A percentile compares a stretch with the other conserved stretches of the same genome.
Evolutionary conservation across 352 stramenopile species (phyloP).

Genomic region (Pythium angustatum): DNA sequence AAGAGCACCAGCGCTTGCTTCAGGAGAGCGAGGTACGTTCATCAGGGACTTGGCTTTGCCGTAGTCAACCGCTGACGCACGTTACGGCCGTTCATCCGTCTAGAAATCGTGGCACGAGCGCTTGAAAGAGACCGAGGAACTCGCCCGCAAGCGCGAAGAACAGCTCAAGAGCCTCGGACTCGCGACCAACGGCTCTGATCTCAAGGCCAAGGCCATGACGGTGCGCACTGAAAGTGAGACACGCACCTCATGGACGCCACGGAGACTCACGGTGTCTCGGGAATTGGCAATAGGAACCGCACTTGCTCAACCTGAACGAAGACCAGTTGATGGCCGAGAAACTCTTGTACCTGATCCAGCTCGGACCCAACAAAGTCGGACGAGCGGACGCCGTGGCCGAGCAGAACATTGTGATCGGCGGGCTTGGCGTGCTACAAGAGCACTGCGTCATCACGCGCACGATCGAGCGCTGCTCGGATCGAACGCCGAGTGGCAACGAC

Average conservation of each 20-base stretch:
- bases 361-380: constrained; percentile 60
- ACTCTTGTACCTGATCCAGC: constrained; percentile 75
- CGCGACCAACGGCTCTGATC: constrained; percentile 54
- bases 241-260: too few species aligned
- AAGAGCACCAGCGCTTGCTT: constrained; percentile 75
- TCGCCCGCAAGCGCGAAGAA: constrained; percentile 77
- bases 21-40: constrained; percentile 67
- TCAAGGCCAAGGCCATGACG: constrained; percentile 55
- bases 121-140: constrained; percentile 80
- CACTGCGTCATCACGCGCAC: constrained; percentile 48
- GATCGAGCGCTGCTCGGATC: background rate
- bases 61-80: background rate
- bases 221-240: too few species aligned
- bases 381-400: constrained; percentile 61
- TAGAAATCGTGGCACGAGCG: constrained; percentile 85
- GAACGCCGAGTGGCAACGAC: background rate
- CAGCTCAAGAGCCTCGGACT: constrained; percentile 72
- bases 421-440: constrained; percentile 60
- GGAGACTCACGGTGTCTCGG: too few species aligned
- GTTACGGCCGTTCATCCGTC: background rate
- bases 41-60: background rate
- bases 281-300: constrained; percentile 49
- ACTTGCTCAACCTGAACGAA: constrained; percentile 88
- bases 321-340: constrained; percentile 87
- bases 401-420: constrained; percentile 61